Base-by-base conservation (phyloP, 768 basidiomycete genomes). In the Serendipita sp. region DNA sequence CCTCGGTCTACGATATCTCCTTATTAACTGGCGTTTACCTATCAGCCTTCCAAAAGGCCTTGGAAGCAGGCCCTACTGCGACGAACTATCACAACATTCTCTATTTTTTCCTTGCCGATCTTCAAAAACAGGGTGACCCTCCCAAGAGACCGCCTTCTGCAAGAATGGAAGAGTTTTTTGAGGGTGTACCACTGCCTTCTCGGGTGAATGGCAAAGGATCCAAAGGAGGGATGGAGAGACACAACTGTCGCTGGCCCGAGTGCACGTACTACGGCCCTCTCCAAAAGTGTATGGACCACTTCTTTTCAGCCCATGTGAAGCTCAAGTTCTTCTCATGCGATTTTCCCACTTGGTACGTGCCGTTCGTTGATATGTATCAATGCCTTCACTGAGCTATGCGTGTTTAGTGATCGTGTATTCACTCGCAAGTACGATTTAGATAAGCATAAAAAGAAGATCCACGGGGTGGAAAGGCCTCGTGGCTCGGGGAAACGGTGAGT, bases 351-450 rank as follows among this genome's bases (percentile, higher is more conserved):
- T 60, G 56, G 56, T 60, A 38, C 16, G 56, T 60, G 10, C 32
- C 41, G 13, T 41, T 7, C 41, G 13, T 41, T 24, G 24, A 24
- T 24, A 24, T 24, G 24, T 24, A 24, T 24, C 24, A 24, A 24
- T 24, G 24, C 24, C 24, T 24, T 24, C 2, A 51, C 41, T 7
- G 7, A 41, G 7, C 7, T 13, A 41, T 13, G 13, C 41, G 41
- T 51, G 48, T 30, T 37, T 60, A 60, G 56, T 60, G 56, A 38
- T 32, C 56, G 28, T 37, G 10, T n/a, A n/a, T 60, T 60, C 56
- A 60, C 56, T 37, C 56, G 56, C 30, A 60, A 60, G 35, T 60
- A 28, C 35, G 56, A 60, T 60, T n/a, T 60, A 10, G 56, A 60
- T 35, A 60, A 60, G 34, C 56, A 60, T n/a, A 28, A n/a, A 37